Conservation (phyloP, 2,329 filamentous ascomycete species). For the Stagonosporopsis chrysanthemi region DNA sequence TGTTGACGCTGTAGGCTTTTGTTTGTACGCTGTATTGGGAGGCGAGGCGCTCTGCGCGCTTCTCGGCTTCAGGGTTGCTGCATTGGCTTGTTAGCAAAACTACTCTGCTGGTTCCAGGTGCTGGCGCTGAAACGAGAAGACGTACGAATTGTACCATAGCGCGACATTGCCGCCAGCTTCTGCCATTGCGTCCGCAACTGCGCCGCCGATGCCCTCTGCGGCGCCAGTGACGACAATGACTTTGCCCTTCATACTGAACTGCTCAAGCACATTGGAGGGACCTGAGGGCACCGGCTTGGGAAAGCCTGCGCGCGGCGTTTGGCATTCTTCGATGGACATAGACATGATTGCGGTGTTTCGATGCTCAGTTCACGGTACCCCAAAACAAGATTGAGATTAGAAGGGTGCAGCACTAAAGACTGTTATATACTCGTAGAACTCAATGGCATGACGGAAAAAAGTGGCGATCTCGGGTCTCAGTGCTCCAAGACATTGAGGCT, state of each 20-base stretch:
- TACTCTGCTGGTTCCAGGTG: background rate
- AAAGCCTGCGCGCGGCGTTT: constrained; percentile 33
- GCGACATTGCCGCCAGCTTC: constrained; percentile 56
- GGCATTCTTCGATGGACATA: constrained; percentile 44
- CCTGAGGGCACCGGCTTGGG: constrained; percentile 38
- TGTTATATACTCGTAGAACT: background rate
- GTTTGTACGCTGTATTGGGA: constrained; percentile 65
- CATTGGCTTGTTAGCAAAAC: background rate
- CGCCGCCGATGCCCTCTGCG: constrained; percentile 64
- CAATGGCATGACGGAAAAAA: background rate
- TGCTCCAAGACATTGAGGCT: constrained; percentile 12
- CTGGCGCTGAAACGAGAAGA: background rate
- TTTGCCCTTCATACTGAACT: constrained; percentile 49
- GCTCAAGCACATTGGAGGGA: constrained; percentile 40
- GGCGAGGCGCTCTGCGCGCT: constrained; percentile 65
- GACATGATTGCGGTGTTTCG: constrained; percentile 38
- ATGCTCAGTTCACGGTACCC: too few species aligned
- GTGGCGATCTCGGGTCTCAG: background rate
- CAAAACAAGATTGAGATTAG: background rate
- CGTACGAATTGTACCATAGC: constrained; percentile 51
- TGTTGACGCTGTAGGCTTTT: constrained; percentile 70
- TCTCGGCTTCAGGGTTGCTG: constrained; percentile 64
- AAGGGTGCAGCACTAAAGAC: background rate
- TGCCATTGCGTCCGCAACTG: constrained; percentile 47
- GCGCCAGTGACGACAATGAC: constrained; percentile 55